These are phyloP conservation scores for Angomonas ambiguus DNA, from an alignment of 208 protist genomes.

Conservation along the genomic window DNA sequence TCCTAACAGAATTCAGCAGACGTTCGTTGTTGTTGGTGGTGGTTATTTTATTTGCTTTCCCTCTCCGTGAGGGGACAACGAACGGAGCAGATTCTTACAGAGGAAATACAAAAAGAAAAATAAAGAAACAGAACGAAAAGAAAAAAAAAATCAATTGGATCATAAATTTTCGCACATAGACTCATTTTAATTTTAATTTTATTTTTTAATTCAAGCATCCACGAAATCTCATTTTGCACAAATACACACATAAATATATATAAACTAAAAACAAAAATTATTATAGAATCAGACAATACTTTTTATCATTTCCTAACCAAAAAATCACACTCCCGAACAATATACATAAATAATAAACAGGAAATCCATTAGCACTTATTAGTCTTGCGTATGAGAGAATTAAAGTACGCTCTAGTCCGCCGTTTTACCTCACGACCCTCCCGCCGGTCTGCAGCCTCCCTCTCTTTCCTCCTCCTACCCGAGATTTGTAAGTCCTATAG, in stretches of 20 bases:
- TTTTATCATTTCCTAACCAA: conserved; percentile 7
- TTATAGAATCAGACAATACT: conserved; percentile 6
- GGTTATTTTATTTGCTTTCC: conserved; percentile 9
- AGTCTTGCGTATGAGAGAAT: no score
- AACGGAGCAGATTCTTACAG: no score
- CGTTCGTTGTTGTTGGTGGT: no score
- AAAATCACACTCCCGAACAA: no score
- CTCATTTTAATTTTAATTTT: conserved; percentile 13
- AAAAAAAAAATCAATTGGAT: conserved; percentile 10
- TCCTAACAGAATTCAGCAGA: no score
- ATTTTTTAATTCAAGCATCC: conserved; percentile 5
- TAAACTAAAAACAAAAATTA: neutral
- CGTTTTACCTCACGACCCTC: neutral
- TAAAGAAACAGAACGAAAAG: neutral
- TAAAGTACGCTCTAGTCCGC: no score
- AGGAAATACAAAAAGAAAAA: conserved; percentile 11
- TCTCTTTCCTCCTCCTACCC: no score
- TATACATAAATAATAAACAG: no score
- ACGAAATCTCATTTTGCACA: neutral
- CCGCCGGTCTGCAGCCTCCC: no score
- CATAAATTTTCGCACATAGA: conserved; percentile 16
- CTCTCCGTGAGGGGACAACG: no score
- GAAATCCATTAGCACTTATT: no score
- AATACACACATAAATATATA: neutral
- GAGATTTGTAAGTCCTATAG: no score